A percentile compares a stretch with the other conserved stretches of the same genome.
These are phyloP conservation scores for Odontarrhena argentea DNA, from an alignment of 345 rosid genomes.

Conservation along the genomic window DNA sequence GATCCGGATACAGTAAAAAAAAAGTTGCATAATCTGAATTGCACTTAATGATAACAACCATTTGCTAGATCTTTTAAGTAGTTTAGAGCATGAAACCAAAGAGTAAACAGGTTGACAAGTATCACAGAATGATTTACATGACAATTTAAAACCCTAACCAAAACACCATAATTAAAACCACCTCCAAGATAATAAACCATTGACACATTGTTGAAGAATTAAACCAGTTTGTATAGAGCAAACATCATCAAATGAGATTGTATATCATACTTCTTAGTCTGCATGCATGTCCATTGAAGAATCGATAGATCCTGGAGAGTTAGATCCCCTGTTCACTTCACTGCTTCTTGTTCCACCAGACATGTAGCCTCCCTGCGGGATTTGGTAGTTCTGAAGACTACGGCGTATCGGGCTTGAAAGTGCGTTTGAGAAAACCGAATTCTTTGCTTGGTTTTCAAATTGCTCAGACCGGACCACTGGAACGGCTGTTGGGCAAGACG, in stretches of 20 bases:
- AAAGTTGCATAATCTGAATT: too few species aligned
- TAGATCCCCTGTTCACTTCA: conserved; percentile 56
- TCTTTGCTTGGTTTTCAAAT: conserved; percentile 71
- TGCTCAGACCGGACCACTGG: conserved; percentile 61
- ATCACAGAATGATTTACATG: conserved; percentile 38
- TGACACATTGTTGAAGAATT: conserved; percentile 29
- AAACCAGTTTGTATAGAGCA: conserved; percentile 35
- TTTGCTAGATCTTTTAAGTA: conserved; percentile 12
- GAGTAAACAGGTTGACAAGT: conserved; percentile 25
- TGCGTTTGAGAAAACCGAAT: conserved; percentile 80
- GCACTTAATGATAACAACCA: neutral
- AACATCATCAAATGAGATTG: conserved; percentile 29
- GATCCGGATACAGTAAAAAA: too few species aligned
- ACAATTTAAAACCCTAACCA: conserved; percentile 27
- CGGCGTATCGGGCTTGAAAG: conserved; percentile 73
- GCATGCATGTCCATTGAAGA: conserved; percentile 90
- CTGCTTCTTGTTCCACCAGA: conserved; percentile 54
- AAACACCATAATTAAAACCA: conserved; percentile 22
- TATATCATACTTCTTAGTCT: conserved; percentile 42
- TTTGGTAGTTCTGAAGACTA: conserved; percentile 74
- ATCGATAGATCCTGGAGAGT: conserved; percentile 70
- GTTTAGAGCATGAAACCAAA: conserved; percentile 17
- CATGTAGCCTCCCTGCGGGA: conserved; percentile 68
- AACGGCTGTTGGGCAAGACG: conserved; percentile 52
- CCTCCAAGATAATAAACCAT: conserved; percentile 29